These are phyloP conservation scores for Vachellia collinsii DNA, from an alignment of 306 rosid species.

Conservation along the genomic window DNA sequence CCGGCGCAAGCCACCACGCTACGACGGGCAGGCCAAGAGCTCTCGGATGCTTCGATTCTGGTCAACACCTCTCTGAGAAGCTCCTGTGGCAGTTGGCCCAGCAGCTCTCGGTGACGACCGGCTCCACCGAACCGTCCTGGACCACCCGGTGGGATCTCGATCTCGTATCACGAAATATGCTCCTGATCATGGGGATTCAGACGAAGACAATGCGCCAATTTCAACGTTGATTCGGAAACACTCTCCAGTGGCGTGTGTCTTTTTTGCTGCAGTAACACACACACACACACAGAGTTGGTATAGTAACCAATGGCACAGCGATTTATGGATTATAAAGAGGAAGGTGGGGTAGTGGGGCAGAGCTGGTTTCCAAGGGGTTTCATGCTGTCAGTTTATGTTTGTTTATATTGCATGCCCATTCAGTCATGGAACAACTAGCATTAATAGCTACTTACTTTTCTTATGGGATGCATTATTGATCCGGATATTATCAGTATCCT, in stretches of 20 bases:
- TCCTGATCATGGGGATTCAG: conserved; percentile 51
- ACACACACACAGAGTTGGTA: not conserved
- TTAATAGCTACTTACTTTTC: not conserved
- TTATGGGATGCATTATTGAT: no score
- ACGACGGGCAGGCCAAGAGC: conserved; percentile 78
- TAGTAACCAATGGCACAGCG: not conserved
- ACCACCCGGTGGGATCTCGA: conserved; percentile 69
- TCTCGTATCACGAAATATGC: conserved; percentile 72
- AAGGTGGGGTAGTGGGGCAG: no score
- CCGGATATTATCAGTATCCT: no score
- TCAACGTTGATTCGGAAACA: conserved; percentile 37
- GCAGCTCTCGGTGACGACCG: conserved; percentile 42
- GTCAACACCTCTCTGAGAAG: conserved; percentile 77
- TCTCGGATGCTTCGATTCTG: conserved; percentile 77
- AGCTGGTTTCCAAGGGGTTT: not conserved
- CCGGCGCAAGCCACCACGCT: conserved; percentile 90
- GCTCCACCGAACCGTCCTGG: conserved; percentile 43
- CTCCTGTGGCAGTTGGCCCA: conserved; percentile 94
- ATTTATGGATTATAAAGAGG: no score
- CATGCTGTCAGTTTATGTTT: not conserved
- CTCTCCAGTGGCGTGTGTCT: not conserved
- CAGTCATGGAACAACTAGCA: no score
- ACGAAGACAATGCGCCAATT: not conserved
- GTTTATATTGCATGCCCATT: no score
- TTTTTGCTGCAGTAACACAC: not conserved